These are phyloP conservation scores for Lentinula sp. DNA, from an alignment of 768 basidiomycete genomes.

Conservation along the genomic window DNA sequence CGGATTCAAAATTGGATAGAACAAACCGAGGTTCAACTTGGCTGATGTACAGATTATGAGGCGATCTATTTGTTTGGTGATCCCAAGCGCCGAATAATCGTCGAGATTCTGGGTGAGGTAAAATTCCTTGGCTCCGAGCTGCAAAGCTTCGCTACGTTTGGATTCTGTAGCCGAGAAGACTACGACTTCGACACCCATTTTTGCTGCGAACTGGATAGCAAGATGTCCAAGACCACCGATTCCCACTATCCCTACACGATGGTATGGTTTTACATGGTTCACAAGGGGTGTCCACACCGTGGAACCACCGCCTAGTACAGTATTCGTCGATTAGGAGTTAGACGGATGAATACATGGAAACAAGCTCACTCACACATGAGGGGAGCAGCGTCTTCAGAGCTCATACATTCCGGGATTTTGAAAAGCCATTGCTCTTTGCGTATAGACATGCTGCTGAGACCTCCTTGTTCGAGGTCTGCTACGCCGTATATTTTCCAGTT, in stretches of 20 bases:
- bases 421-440: constrained; percentile 25
- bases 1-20: constrained; percentile 17
- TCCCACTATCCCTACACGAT: constrained; percentile 25
- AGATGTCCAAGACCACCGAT: constrained; percentile 31
- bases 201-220: constrained; percentile 28
- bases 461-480: constrained; percentile 23
- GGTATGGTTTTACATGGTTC: constrained; percentile 15
- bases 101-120: constrained; percentile 19
- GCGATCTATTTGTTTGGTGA: constrained; percentile 16
- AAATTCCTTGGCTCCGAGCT: constrained; percentile 25
- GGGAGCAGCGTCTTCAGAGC: constrained; percentile 23
- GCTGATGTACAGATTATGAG: constrained; percentile 23
- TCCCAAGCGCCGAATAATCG: constrained; percentile 12
- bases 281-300: constrained; percentile 22
- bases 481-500: constrained; percentile 2
- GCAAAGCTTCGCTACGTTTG: constrained; percentile 23
- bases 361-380: constrained; percentile 27
- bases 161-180: constrained; percentile 24
- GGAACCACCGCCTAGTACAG: constrained; percentile 18
- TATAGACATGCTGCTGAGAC: constrained; percentile 23
- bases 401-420: constrained; percentile 21
- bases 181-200: constrained; percentile 32
- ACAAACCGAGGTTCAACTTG: constrained; percentile 7
- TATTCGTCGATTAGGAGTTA: background rate
- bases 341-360: background rate